Conservation (phyloP, 2,329 filamentous ascomycete genomes). For the Tolypocladium guangdongense region DNA sequence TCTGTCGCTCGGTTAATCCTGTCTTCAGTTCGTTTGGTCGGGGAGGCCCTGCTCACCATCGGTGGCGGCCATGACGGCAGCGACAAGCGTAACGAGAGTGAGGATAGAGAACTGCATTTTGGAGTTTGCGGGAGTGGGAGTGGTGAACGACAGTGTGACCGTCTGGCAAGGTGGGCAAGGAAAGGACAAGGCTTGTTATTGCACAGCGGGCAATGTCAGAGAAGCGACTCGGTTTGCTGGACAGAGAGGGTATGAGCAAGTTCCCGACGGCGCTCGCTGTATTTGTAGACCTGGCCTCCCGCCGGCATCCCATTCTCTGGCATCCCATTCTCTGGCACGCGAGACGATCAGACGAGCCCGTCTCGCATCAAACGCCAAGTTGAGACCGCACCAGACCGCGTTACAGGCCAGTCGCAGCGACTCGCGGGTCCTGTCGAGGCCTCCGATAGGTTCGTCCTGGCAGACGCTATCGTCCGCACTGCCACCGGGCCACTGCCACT, state of each 20-base stretch:
- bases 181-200: not conserved
- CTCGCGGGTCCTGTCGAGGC: not conserved
- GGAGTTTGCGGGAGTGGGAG: not conserved
- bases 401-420: not conserved
- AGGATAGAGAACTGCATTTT: conserved; percentile 40
- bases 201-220: not conserved
- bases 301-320: not conserved
- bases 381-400: not conserved
- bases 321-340: not conserved
- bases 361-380: not conserved
- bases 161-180: not conserved
- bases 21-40: not conserved
- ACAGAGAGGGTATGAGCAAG: not conserved
- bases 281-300: not conserved
- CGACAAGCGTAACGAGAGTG: conserved; percentile 34
- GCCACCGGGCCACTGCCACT: not conserved
- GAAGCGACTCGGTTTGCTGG: not conserved
- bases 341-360: not conserved
- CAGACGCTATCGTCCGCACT: not conserved
- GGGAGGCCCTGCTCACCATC: conserved; percentile 11
- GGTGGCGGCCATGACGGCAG: conserved; percentile 32
- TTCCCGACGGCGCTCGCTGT: not conserved
- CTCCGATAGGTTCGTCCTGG: not conserved
- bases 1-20: not conserved
- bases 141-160: not conserved